phyloP scores from a whole-genome alignment of 2,329 filamentous ascomycete species.

The Colletotrichum destructivum region DNA sequence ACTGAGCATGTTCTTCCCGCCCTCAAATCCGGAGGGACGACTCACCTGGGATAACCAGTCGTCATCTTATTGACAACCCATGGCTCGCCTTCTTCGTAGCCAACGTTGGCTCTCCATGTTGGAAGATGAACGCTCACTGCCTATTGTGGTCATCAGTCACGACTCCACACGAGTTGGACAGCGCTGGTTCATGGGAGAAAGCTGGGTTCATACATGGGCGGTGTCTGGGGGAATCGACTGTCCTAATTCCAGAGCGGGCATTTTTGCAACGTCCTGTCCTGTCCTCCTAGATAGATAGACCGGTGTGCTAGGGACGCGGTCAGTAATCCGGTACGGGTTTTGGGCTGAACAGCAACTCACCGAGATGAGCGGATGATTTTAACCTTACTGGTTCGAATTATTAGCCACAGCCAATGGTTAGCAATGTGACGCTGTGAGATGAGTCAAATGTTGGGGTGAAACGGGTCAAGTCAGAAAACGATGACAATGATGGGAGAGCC shows the following conservation, averaged over 20 bases:
- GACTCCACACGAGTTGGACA: background rate
- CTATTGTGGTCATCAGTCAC: slow-evolving; percentile 59
- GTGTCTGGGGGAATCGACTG: slow-evolving; percentile 84
- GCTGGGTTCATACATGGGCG: slow-evolving; percentile 74
- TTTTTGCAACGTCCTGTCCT: slow-evolving; percentile 45
- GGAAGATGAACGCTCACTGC: slow-evolving; percentile 96
- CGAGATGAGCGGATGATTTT: background rate
- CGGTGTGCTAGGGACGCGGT: background rate
- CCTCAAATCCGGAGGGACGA: background rate
- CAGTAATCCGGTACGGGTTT: no score
- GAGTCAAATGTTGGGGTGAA: background rate
- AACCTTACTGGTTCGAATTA: background rate
- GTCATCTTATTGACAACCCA: slow-evolving; percentile 90
- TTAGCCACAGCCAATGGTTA: background rate
- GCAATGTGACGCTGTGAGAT: background rate
- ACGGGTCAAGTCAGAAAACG: background rate
- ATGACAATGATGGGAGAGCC: background rate
- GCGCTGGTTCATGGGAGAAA: slow-evolving; percentile 8
- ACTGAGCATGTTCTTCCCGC: background rate
- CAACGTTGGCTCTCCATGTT: slow-evolving; percentile 92
- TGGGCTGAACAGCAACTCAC: background rate
- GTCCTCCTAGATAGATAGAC: background rate
- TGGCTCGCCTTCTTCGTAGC: slow-evolving; percentile 91
- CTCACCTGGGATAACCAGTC: slow-evolving; percentile 89
- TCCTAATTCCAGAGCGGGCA: slow-evolving; percentile 71